Base-by-base conservation (phyloP, 495 filamentous ascomycete genomes). In the Xylaria flabelliformis region DNA sequence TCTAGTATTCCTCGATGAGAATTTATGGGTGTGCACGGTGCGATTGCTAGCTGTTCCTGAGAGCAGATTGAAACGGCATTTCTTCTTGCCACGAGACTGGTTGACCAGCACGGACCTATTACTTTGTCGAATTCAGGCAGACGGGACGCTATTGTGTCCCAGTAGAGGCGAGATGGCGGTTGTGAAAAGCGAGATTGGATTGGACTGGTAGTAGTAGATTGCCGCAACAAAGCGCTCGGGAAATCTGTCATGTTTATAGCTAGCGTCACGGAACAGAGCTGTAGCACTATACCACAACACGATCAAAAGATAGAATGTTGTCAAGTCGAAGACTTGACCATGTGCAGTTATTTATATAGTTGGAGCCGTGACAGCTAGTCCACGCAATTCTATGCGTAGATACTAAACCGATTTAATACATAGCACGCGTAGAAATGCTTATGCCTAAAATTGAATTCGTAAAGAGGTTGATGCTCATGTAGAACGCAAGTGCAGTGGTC, bases 121-220 rank as follows among this genome's bases (percentile, higher is more conserved):
- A 44, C 39, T 42, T 21, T 63, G 59, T 19, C 36, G n/a, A 9
- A 15, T 44, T 44, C 59, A 26, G 7, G 59, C 59, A 7, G 59
- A 63, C 6, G 39, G 36, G n/a, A 63, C 59, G 36, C 36, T 63
- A 4, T 44, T 63, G 39, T 63, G 39, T 10, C 59, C 59, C 4
- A 63, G 59, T 4, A 63, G 59, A 3, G 59, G 39, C 8, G 59
- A 63, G 59, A 44, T 63, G 56, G 56, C 32, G 24, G 56, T 61
- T 6, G 24, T 59, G 5, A 61, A 39, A 21, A 61, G 56, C 19
- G 56, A 21, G 4, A 34, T 61, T 21, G 56, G 56, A 12, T 10
- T 61, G 56, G 56, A 36, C 32, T 39, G 29, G 56, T 36, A 58
- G 29, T 15, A 34, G n/a, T 21, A 5, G 55, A 17, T 32, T 19